A percentile compares a stretch with the other conserved stretches of the same genome.
Conservation (phyloP, 305 asterid species). For the Lippia alba region DNA sequence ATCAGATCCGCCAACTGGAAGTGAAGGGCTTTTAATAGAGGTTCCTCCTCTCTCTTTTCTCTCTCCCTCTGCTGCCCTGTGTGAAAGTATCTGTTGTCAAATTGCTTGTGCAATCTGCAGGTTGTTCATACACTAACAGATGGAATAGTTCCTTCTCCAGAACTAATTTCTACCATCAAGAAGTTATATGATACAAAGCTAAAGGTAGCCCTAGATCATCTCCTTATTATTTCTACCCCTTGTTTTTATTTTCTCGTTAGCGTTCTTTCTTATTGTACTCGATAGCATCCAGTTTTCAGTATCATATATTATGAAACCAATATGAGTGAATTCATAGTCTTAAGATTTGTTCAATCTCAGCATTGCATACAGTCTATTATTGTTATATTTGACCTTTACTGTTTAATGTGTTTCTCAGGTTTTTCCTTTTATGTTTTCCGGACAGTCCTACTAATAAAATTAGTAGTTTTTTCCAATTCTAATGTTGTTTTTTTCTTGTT, state of each 20-base stretch:
- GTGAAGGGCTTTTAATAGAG: conserved; percentile 84
- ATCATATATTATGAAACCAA: background rate
- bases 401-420: background rate
- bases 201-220: conserved; percentile 58
- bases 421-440: background rate
- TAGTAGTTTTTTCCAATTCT: conserved; percentile 26
- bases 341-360: background rate
- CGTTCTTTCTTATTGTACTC: conserved; percentile 20
- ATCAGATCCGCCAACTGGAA: conserved; percentile 84
- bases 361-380: background rate
- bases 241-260: conserved; percentile 7
- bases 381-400: background rate
- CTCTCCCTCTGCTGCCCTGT: conserved; percentile 8
- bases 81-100: conserved; percentile 36
- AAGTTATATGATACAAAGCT: conserved; percentile 75
- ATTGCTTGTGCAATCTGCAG: conserved; percentile 52
- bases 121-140: conserved; percentile 92
- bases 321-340: background rate
- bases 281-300: conserved; percentile 23
- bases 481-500: conserved; percentile 28
- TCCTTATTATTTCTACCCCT: background rate
- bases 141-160: conserved; percentile 84
- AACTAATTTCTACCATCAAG: conserved; percentile 65
- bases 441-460: background rate
- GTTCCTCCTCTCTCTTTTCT: conserved; percentile 38